A percentile compares a stretch with the other conserved stretches of the same genome.
phyloP scores from a whole-genome alignment of 768 basidiomycete species.

The Tricholoma sp. region DNA sequence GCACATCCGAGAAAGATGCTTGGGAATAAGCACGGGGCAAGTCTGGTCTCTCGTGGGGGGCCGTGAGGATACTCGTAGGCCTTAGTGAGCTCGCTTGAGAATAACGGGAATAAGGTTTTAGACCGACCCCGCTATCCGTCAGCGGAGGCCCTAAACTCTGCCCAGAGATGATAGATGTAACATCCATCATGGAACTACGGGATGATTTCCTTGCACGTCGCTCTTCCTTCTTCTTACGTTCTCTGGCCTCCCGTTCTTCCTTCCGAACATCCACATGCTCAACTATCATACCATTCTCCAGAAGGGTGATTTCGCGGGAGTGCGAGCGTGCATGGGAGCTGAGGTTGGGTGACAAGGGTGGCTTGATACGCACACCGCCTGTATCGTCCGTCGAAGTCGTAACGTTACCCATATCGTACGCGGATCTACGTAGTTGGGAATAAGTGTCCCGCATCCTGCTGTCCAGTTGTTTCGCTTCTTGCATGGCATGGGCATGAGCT shows the following conservation, averaged over 20 bases:
- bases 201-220: conserved; percentile 71
- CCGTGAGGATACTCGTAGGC: conserved; percentile 58
- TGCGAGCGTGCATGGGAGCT: conserved; percentile 43
- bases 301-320: conserved; percentile 70
- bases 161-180: conserved; percentile 67
- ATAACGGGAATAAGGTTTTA: conserved; percentile 57
- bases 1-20: conserved; percentile 75
- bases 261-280: conserved; percentile 81
- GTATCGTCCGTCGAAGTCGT: conserved; percentile 48
- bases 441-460: conserved; percentile 76
- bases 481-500: conserved; percentile 72
- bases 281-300: conserved; percentile 87
- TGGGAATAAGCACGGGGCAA: conserved; percentile 68
- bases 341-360: conserved; percentile 41
- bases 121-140: conserved; percentile 53
- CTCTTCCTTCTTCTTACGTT: conserved; percentile 66
- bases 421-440: conserved; percentile 72
- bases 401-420: conserved; percentile 57
- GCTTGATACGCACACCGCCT: conserved; percentile 67
- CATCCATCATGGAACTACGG: conserved; percentile 63
- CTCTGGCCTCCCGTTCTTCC: conserved; percentile 72
- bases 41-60: conserved; percentile 54
- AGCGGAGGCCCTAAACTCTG: conserved; percentile 46
- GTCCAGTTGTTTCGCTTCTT: conserved; percentile 73
- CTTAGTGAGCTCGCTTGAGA: conserved; percentile 47